Base-by-base conservation (phyloP, 371 early-diverging fungal species). In the Haplosporangium sp. region DNA sequence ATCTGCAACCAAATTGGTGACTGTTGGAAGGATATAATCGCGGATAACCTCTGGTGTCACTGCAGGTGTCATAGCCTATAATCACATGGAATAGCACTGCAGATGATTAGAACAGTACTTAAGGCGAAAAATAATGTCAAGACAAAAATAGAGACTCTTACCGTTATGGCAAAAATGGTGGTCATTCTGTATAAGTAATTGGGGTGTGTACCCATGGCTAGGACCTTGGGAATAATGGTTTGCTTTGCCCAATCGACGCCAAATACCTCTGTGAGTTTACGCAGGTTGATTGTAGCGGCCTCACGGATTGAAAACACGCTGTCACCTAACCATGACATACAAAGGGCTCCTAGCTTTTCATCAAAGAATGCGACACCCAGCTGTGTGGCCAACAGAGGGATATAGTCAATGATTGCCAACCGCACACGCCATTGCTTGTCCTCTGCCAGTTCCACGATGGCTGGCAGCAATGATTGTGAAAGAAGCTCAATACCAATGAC, bases 381-480 rank as follows among this genome's bases (percentile, higher is more conserved):
- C 83, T 98, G 97, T 57, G 90, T 92, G 7, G 98, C 97, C 64
- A 99, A 89, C 63, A 98, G 87, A 35, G 98, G 99, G 75, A 98
- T 97, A 83, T 97, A 96, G 81, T 98, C 98, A 82, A 99, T 97
- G 72, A 99, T 98, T 6, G 98, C 98, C 70, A 97, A 86, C 40
- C 99, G 95, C 63, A 98, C 98, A 52, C 99, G 96, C 99, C 99
- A 99, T 81, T 98, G 98, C 87, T 97, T 97, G 84, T 99, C 99
- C 85, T 99, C 97, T 45, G 99, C 97, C 57, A 99, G 88, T 77
- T 98, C 98, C 37, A 98, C 95, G 76, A 99, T 98, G 4, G 99
- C 99, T 17, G 98, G 98, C 53, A 99, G 86, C 56, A 99, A 89
- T 44, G 96, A 96, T 79, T 97, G 97, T 39, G 98, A 97, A 50